phyloP scores from a whole-genome alignment of 139 green algal species.

The Chlorella sp. region DNA sequence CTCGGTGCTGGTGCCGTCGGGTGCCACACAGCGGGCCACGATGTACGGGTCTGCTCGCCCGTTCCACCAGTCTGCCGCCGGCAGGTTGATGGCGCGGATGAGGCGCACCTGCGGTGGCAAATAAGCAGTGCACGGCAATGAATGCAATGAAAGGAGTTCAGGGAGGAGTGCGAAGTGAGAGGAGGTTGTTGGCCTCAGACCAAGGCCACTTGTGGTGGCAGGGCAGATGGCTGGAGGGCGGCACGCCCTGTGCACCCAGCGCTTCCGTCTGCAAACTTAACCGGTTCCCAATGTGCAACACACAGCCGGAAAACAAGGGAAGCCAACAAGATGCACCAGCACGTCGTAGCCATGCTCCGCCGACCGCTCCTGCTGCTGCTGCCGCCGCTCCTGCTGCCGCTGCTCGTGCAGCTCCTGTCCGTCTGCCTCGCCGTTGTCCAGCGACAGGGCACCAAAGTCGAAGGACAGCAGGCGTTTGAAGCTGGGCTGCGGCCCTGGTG shows the following conservation, averaged over 20 bases:
- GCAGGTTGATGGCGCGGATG: neutral
- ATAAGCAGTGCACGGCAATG: neutral
- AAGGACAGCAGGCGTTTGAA: slow-evolving; percentile 76
- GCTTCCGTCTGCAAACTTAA: too few species aligned
- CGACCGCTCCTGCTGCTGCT: too few species aligned
- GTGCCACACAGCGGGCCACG: neutral
- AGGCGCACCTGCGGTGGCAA: slow-evolving; percentile 8
- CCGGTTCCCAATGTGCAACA: too few species aligned
- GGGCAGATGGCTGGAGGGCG: too few species aligned
- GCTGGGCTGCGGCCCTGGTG: too few species aligned
- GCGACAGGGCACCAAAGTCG: slow-evolving; percentile 72
- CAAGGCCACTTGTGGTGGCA: too few species aligned
- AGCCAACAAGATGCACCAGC: neutral
- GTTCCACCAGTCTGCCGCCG: slow-evolving; percentile 24
- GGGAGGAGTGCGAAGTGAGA: neutral
- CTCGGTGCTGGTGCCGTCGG: too few species aligned
- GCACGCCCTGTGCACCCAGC: too few species aligned
- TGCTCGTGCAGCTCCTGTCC: neutral
- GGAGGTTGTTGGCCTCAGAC: neutral
- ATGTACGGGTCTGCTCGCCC: slow-evolving; percentile 22
- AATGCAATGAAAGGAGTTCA: neutral
- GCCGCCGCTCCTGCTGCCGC: too few species aligned
- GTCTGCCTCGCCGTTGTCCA: slow-evolving; percentile 48
- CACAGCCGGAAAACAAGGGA: neutral
- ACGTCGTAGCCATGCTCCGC: slow-evolving; percentile 17